Evolutionary conservation across 441 rosid genomes (phyloP), one percentile per base, ranked within the genome.

Genomic region (Populus trichocarpa): DNA sequence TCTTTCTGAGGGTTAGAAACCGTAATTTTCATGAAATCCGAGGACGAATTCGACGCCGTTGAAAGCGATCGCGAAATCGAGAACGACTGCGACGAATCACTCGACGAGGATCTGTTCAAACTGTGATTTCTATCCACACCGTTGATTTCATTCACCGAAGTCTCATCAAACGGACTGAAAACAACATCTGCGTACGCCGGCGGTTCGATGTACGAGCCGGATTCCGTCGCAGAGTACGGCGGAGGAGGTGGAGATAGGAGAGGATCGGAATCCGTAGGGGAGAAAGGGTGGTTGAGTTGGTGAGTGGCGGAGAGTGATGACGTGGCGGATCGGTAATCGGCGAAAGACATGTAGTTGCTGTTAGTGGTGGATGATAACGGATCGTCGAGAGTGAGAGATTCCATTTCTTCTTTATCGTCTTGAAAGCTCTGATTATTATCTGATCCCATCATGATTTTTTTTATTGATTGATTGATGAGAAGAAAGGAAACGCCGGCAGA

Each of bases 1-100:
- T 92, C 97, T 73, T 92, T 92, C 74, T 87, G 89, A n/a, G 96
- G 97, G 78, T 85, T 91, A 13, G 98, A 88, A 12, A 94, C 97
- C 3, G 93, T 91, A 50, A 94, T 92, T 75, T 79, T 89, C 70
- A 93, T 82, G 77, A 85, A 88, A 7, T 90, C 92, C 8, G 91
- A 80, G 71, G 78, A 61, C 36, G 86, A 78, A 59, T 59, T 59
- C 23, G 64, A 59, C 25, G 23, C 32, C 32, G 32, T 22, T 8
- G 64, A 0, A 0, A 92, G 88, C n/a, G 90, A 85, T 9, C 32
- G 32, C 32, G 96, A 89, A 77, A 89, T 78, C 72, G 91, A 84
- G 28, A 90, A 80, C 3, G 84, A 75, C 25, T 32, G 26, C 18
- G 89, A 75, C n/a, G 90, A 87, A 26, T 84, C 88, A 20, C 87